Percentiles rank a stretch among this genome's conserved stretches.
phyloP scores from a whole-genome alignment of 352 stramenopile genomes.

The Globisporangium iwayamae region DNA sequence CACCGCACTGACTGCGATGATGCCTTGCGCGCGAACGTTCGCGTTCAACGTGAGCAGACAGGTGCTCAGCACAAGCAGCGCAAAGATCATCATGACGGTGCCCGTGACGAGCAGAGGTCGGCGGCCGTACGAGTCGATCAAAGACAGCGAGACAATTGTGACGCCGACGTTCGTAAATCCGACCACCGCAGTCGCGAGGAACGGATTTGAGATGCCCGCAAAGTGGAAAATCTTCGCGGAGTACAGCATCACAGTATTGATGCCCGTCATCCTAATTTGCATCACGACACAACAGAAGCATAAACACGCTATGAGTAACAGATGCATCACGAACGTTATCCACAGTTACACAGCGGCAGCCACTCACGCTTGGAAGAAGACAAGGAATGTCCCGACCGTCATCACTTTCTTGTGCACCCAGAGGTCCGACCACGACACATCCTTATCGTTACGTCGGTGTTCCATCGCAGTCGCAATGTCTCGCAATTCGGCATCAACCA shows the following conservation, averaged over 20 bases:
- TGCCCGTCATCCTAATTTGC: slow-evolving; percentile 70
- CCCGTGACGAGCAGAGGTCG: slow-evolving; percentile 70
- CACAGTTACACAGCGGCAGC: not conserved
- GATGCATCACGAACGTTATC: not conserved
- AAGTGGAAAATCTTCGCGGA: slow-evolving; percentile 90
- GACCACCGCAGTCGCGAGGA: slow-evolving; percentile 77
- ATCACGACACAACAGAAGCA: not conserved
- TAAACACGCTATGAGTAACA: not conserved
- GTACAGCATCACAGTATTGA: slow-evolving; percentile 92
- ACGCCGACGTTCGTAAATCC: slow-evolving; percentile 69
- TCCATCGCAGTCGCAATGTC: slow-evolving; percentile 67
- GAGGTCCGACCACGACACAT: slow-evolving; percentile 51
- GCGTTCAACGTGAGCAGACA: slow-evolving; percentile 59
- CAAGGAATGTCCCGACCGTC: slow-evolving; percentile 50
- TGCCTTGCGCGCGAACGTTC: slow-evolving; percentile 45
- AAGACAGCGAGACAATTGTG: slow-evolving; percentile 70
- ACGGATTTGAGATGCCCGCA: slow-evolving; percentile 82
- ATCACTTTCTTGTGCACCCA: slow-evolving; percentile 59
- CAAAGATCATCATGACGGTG: slow-evolving; percentile 68
- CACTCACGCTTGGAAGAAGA: slow-evolving; percentile 76
- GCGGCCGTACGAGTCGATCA: slow-evolving; percentile 76
- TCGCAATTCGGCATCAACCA: slow-evolving; percentile 56
- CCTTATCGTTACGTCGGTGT: slow-evolving; percentile 35
- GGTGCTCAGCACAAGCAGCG: slow-evolving; percentile 61
- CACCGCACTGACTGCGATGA: slow-evolving; percentile 73